Conservation (phyloP, 2,329 filamentous ascomycete genomes). For the Dothistroma pini region DNA sequence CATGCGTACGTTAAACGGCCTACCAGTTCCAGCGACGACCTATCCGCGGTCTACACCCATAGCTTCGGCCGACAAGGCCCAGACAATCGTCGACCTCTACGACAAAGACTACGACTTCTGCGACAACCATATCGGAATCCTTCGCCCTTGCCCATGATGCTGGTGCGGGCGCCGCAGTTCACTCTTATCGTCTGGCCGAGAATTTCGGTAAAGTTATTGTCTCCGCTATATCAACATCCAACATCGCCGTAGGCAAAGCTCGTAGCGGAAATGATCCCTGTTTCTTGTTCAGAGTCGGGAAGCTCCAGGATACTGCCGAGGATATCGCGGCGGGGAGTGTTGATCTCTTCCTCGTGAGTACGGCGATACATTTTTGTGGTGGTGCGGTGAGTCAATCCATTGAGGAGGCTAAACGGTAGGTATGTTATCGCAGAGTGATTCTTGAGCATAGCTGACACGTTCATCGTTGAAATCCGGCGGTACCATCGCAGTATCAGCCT, state of each 20-base stretch:
- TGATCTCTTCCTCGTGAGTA: neutral
- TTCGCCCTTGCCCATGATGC: constrained; percentile 25
- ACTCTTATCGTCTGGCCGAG: constrained; percentile 17
- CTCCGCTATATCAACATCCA: constrained; percentile 24
- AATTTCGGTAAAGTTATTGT: constrained; percentile 26
- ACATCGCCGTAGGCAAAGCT: constrained; percentile 10
- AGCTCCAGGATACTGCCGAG: neutral
- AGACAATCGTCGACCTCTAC: constrained; percentile 1
- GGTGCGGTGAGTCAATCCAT: neutral
- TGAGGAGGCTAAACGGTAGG: neutral
- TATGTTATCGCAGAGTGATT: too few relatives aligned
- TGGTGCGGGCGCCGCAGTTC: constrained; percentile 27
- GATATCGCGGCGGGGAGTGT: neutral
- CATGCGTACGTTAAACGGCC: neutral
- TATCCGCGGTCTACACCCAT: neutral
- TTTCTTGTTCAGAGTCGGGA: neutral
- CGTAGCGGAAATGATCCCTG: neutral
- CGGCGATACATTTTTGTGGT: neutral
- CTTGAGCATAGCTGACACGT: too few relatives aligned
- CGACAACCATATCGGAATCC: constrained; percentile 26
- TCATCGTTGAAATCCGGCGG: neutral
- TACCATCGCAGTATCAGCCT: neutral
- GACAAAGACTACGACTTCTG: constrained; percentile 24
- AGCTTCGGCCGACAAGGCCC: neutral
- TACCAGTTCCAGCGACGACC: neutral